Evolutionary conservation across 164 flowering plant genomes (phyloP), one percentile per base, ranked within the genome.

Genomic region (Kingdonia uniflora): DNA sequence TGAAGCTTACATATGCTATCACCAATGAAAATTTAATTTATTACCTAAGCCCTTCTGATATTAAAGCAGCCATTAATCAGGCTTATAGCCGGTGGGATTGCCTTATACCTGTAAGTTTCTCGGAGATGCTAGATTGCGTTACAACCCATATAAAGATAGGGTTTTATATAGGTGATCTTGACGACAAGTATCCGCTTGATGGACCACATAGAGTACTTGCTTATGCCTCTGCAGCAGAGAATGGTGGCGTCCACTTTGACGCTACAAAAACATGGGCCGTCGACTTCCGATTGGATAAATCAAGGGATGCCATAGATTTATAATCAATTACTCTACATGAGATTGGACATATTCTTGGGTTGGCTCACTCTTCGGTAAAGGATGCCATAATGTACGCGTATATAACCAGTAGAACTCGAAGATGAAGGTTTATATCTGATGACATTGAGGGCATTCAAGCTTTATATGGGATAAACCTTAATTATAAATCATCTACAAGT

Each of bases 271-370:
- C 62, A 23, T 87, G 96, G 96, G 76, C 87, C 11, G 66, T 80
- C 10, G 87, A 82, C 60, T 74, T 80, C 22, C 65, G 35, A 1
- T 2, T 2, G 38, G 79, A 77, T 59, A 70, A 66, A 51, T 75
- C 86, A 20, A 44, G 23, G 38, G 68, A 55, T 14, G 87, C 85
- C 12, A 62, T 84, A 23, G 94, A 87, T 65, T 58, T 87, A 72
- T 90, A 87, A 44, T 84, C 96, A 8, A 87, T 84, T 51, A 84
- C 79, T 14, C 65, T 75, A 5, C 96, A 87, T 42, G 96, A 87
- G 72, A 82, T 87, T 12, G 96, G 94, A 10, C 94, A 87, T 49
- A 41, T 82, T 42, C 52, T 87, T 19, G 96, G 96, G 23, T 60
- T 87, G 58, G 77, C 63, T 1, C 92, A 87, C 66, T 60, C 75